These are phyloP conservation scores for Candida vartiovaarae DNA, from an alignment of 805 yeast genomes.

Conservation along the genomic window DNA sequence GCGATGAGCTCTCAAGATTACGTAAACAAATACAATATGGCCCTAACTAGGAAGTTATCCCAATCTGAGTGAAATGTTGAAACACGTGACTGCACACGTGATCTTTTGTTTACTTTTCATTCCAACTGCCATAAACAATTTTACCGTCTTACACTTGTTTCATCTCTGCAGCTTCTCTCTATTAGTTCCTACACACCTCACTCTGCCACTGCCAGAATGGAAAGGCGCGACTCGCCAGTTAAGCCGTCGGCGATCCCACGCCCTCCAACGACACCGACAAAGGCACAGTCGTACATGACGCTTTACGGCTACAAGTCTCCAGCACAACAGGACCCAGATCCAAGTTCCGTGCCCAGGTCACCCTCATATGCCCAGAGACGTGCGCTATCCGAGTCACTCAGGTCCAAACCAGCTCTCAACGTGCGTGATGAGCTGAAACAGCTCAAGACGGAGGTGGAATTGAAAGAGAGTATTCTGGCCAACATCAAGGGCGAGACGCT, in stretches of 20 bases:
- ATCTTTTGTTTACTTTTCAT: neutral
- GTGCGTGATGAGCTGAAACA: slow-evolving; percentile 7
- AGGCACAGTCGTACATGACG: slow-evolving; percentile 10
- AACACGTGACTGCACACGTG: neutral
- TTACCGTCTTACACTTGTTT: neutral
- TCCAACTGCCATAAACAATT: neutral
- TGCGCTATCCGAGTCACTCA: neutral
- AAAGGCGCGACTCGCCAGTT: neutral
- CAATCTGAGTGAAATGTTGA: too few relatives aligned
- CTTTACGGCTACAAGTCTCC: slow-evolving; percentile 12
- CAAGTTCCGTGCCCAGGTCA: neutral
- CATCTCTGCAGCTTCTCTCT: neutral
- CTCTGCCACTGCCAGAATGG: neutral
- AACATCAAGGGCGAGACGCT: slow-evolving; percentile 19
- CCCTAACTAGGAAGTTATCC: too few relatives aligned
- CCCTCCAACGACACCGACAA: slow-evolving; percentile 18
- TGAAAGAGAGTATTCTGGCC: slow-evolving; percentile 16
- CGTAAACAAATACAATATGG: neutral
- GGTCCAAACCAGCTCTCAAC: neutral
- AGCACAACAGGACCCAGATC: neutral
- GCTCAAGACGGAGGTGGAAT: slow-evolving; percentile 8
- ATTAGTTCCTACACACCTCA: too few relatives aligned
- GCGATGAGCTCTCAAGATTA: neutral
- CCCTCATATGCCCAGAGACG: too few relatives aligned
- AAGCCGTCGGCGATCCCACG: slow-evolving; percentile 17